phyloP scores from a whole-genome alignment of 164 flowering plant species.

The Buxus sempervirens region DNA sequence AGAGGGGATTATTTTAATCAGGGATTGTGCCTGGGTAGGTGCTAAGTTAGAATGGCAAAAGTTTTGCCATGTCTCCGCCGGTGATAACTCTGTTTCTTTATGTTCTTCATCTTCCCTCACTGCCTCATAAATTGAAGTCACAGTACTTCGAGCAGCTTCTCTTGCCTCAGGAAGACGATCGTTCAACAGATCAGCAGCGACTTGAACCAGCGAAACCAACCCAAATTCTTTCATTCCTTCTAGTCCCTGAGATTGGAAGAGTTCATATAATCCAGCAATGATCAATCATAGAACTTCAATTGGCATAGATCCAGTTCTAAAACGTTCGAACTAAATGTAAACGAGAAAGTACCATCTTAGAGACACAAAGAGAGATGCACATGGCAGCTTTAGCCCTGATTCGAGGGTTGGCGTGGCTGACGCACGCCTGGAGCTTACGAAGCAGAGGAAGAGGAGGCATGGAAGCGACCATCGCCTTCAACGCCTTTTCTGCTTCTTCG shows the following conservation, averaged over 20 bases:
- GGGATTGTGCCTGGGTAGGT: slow-evolving; percentile 64
- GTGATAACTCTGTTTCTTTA: slow-evolving; percentile 22
- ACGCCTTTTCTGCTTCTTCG: slow-evolving; percentile 79
- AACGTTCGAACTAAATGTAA: no score
- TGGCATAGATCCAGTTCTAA: no score
- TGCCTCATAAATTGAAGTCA: slow-evolving; percentile 35
- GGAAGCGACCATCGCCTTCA: slow-evolving; percentile 55
- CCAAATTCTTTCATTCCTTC: slow-evolving; percentile 70
- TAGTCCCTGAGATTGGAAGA: slow-evolving; percentile 38
- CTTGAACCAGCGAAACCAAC: slow-evolving; percentile 40
- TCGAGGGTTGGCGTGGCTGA: slow-evolving; percentile 54
- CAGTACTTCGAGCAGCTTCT: slow-evolving; percentile 71
- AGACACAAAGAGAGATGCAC: slow-evolving; percentile 59
- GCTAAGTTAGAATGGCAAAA: slow-evolving; percentile 64
- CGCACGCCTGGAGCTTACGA: slow-evolving; percentile 49
- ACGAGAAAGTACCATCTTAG: slow-evolving; percentile 55
- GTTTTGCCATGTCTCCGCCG: slow-evolving; percentile 57
- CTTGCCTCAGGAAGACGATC: slow-evolving; percentile 90
- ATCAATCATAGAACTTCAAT: no score
- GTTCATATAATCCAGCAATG: not conserved
- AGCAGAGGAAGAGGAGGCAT: slow-evolving; percentile 67
- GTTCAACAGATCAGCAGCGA: slow-evolving; percentile 60
- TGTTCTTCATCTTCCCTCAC: slow-evolving; percentile 42
- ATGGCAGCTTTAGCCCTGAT: slow-evolving; percentile 84
- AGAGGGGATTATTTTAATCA: slow-evolving; percentile 50